Percentiles rank a stretch among this genome's conserved stretches.
These are phyloP conservation scores for Sugiyamaella valdiviana DNA, from an alignment of 805 yeast genomes.

Conservation along the genomic window DNA sequence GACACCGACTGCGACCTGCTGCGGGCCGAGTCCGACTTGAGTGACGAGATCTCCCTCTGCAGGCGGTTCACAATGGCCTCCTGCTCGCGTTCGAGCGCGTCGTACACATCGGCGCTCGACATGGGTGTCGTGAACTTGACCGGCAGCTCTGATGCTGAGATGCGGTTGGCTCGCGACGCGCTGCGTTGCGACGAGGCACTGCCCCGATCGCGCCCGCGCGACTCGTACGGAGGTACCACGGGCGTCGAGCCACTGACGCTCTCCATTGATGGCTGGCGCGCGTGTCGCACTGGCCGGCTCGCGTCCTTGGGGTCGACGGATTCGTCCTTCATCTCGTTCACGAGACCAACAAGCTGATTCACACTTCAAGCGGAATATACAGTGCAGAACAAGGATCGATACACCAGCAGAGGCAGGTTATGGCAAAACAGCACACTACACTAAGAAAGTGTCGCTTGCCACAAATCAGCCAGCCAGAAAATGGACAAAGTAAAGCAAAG, in stretches of 20 bases:
- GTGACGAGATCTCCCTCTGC: slow-evolving; percentile 51
- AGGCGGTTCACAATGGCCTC: slow-evolving; percentile 65
- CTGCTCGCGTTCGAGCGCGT: slow-evolving; percentile 60
- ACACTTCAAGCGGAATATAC: not conserved
- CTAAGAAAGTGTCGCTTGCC: no score
- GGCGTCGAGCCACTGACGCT: not conserved
- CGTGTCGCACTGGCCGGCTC: not conserved
- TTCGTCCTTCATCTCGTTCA: not conserved
- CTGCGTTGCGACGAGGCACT: slow-evolving; percentile 1
- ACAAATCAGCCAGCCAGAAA: no score
- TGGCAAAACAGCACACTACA: no score
- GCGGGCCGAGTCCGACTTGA: slow-evolving; percentile 45
- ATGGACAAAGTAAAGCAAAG: no score
- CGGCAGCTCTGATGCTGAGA: slow-evolving; percentile 1
- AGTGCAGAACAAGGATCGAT: no score
- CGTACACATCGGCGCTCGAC: slow-evolving; percentile 28
- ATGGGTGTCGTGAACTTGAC: slow-evolving; percentile 6
- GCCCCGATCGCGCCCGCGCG: not conserved
- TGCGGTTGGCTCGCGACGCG: not conserved
- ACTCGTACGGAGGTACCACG: not conserved
- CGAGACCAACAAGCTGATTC: not conserved
- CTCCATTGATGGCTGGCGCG: not conserved
- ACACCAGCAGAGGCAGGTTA: no score
- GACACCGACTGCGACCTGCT: slow-evolving; percentile 26
- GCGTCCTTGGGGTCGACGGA: not conserved